Conservation (phyloP, 108 stramenopile genomes). For the Conticribra weissflogii region DNA sequence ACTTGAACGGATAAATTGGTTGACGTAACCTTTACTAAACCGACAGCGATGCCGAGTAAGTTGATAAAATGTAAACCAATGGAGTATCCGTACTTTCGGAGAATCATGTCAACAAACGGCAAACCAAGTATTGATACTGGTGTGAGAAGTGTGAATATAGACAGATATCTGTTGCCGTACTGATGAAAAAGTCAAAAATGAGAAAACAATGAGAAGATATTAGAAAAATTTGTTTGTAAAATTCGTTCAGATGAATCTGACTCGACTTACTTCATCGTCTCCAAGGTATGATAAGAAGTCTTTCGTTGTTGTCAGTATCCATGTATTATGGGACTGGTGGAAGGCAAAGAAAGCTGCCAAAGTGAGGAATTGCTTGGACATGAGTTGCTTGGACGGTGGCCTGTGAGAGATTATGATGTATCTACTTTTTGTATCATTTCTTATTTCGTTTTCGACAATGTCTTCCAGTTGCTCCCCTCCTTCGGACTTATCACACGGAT, state of each 20-base stretch:
- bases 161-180: conserved; percentile 43
- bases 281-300: conserved; percentile 50
- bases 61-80: conserved; percentile 41
- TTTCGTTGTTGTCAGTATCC: conserved; percentile 39
- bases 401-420: conserved; percentile 41
- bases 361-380: conserved; percentile 28
- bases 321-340: conserved; percentile 36
- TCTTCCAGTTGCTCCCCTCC: no score
- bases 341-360: conserved; percentile 44
- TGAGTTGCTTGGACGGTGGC: conserved; percentile 22
- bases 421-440: neutral
- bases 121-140: conserved; percentile 48
- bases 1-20: conserved; percentile 15
- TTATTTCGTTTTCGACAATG: no score
- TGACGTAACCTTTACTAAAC: neutral
- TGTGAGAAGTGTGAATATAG: conserved; percentile 49
- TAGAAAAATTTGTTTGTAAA: no score
- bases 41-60: conserved; percentile 11
- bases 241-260: no score
- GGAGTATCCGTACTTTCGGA: conserved; percentile 29
- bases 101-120: conserved; percentile 45
- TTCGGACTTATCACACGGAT: no score
- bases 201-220: neutral
- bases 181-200: neutral
- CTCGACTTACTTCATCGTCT: conserved; percentile 40